phyloP scores from a whole-genome alignment of 345 rosid genomes.

The Dimocarpus longan region DNA sequence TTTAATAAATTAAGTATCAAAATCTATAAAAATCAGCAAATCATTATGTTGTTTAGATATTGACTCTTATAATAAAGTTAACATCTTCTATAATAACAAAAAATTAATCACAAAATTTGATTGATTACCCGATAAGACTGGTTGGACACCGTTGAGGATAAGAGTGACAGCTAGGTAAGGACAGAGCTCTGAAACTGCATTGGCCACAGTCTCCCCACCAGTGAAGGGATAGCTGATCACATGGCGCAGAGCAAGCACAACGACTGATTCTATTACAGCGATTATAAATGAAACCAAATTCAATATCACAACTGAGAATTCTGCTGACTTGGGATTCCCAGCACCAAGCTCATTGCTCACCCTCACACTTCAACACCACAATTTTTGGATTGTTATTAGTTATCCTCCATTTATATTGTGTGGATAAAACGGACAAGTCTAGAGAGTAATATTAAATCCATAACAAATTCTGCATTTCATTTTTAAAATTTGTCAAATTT shows the following conservation, averaged over 20 bases:
- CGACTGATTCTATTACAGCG: slow-evolving; percentile 42
- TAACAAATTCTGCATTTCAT: too few relatives aligned
- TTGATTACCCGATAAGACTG: slow-evolving; percentile 63
- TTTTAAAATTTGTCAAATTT: too few relatives aligned
- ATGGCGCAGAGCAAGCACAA: slow-evolving; percentile 44
- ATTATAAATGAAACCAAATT: slow-evolving; percentile 47
- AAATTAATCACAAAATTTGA: too few relatives aligned
- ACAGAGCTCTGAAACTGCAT: slow-evolving; percentile 55
- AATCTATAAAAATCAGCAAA: too few relatives aligned
- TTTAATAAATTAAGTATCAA: too few relatives aligned
- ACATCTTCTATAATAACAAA: too few relatives aligned
- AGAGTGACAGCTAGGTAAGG: slow-evolving; percentile 60
- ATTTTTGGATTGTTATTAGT: too few relatives aligned
- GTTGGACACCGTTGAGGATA: slow-evolving; percentile 55
- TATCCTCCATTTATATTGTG: too few relatives aligned
- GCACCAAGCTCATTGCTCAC: slow-evolving; percentile 80
- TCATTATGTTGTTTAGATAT: too few relatives aligned
- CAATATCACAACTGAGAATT: slow-evolving; percentile 48
- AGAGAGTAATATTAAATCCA: too few relatives aligned
- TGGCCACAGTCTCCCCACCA: slow-evolving; percentile 48
- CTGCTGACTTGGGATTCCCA: slow-evolving; percentile 65
- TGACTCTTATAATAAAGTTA: too few relatives aligned
- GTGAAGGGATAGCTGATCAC: slow-evolving; percentile 67
- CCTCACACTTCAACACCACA: slow-evolving; percentile 44
- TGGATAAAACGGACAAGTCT: too few relatives aligned